Conservation (phyloP, 768 basidiomycete genomes). For the Rhodotorula toruloides region DNA sequence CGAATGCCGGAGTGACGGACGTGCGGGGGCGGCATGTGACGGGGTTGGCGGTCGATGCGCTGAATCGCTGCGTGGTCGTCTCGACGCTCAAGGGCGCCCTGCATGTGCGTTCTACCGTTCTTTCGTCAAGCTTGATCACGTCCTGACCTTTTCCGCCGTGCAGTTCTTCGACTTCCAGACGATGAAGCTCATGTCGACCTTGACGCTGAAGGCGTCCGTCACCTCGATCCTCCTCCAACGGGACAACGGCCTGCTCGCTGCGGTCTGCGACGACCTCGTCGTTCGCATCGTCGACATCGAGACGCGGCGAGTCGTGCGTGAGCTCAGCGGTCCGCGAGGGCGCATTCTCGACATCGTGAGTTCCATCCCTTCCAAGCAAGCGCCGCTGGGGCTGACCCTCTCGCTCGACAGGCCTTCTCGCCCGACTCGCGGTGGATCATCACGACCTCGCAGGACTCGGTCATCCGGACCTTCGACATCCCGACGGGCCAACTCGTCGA, state of each 20-base stretch:
- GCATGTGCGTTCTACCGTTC: conserved; percentile 58
- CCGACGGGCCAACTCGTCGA: conserved; percentile 90
- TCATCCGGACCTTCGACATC: conserved; percentile 90
- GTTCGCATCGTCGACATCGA: conserved; percentile 88
- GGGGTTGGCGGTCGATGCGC: conserved; percentile 75
- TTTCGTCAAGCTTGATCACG: too few relatives aligned
- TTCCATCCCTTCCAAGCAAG: conserved; percentile 9
- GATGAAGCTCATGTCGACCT: conserved; percentile 62
- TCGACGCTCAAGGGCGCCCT: conserved; percentile 82
- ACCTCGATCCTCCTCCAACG: conserved; percentile 71
- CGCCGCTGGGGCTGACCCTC: not conserved
- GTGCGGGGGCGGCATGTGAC: conserved; percentile 59
- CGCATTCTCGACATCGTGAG: conserved; percentile 83
- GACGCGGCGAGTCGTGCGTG: conserved; percentile 78
- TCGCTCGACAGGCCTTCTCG: conserved; percentile 69
- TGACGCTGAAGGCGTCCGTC: conserved; percentile 63
- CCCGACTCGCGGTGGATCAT: conserved; percentile 93
- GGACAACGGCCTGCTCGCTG: conserved; percentile 76
- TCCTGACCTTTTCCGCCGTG: not conserved
- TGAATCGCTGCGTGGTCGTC: conserved; percentile 75
- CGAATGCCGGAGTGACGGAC: conserved; percentile 45
- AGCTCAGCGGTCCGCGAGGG: conserved; percentile 73
- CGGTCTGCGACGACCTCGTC: conserved; percentile 75
- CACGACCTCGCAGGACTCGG: conserved; percentile 77
- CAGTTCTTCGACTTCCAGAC: conserved; percentile 98